phyloP scores from a whole-genome alignment of 805 yeast species.

The Metschnikowia santaceciliae region DNA sequence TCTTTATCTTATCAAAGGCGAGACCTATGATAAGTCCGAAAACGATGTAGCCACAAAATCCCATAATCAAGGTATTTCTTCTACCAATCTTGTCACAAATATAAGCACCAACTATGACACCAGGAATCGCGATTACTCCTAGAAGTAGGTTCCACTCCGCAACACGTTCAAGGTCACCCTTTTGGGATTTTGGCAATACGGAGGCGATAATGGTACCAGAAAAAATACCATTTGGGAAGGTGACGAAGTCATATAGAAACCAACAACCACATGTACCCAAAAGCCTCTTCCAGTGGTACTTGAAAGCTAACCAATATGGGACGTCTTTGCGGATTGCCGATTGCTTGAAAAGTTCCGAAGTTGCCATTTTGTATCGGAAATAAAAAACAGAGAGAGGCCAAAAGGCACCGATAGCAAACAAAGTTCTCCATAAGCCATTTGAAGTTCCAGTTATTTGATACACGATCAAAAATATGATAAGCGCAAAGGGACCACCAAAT shows the following conservation, averaged over 20 bases:
- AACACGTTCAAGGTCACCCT: slow-evolving; percentile 45
- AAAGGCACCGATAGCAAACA: slow-evolving; percentile 60
- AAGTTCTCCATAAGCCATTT: slow-evolving; percentile 65
- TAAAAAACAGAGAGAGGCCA: slow-evolving; percentile 73
- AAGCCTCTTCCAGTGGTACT: slow-evolving; percentile 64
- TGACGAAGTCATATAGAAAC: slow-evolving; percentile 79
- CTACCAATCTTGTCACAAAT: slow-evolving; percentile 65
- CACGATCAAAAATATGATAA: slow-evolving; percentile 64
- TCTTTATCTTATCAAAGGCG: slow-evolving; percentile 51
- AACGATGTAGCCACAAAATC: slow-evolving; percentile 66
- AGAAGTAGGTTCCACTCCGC: slow-evolving; percentile 74
- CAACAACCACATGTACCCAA: slow-evolving; percentile 72
- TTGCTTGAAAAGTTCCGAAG: slow-evolving; percentile 60
- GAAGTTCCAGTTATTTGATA: slow-evolving; percentile 47
- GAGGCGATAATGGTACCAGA: slow-evolving; percentile 56
- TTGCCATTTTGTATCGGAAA: slow-evolving; percentile 66
- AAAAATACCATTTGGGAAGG: slow-evolving; percentile 75
- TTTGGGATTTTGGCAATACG: slow-evolving; percentile 34
- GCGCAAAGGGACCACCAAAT: slow-evolving; percentile 76
- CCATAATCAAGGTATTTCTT: slow-evolving; percentile 65
- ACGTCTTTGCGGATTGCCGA: slow-evolving; percentile 56
- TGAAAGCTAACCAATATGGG: slow-evolving; percentile 51
- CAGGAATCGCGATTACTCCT: slow-evolving; percentile 66
- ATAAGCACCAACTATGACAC: slow-evolving; percentile 65
- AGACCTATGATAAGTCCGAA: slow-evolving; percentile 71